Conservation (phyloP, 2,329 filamentous ascomycete genomes). For the Microdochium paspali region DNA sequence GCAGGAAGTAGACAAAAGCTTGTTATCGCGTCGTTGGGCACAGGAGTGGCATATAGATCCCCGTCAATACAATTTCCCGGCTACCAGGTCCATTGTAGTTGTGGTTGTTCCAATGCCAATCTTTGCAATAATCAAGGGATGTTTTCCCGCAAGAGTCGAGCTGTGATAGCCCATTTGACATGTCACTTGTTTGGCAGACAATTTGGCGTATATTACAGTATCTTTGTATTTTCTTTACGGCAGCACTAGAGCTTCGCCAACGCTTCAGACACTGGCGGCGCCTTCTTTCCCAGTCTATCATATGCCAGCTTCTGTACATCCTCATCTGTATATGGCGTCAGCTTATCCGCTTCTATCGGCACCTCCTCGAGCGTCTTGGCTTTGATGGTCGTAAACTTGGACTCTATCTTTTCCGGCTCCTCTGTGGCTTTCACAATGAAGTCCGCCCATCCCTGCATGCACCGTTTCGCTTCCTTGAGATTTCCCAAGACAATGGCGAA, state of each 20-base stretch:
- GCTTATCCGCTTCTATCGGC: slow-evolving; percentile 27
- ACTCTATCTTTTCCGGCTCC: slow-evolving; percentile 20
- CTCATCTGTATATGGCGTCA: slow-evolving; percentile 33
- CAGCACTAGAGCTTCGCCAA: slow-evolving; percentile 9
- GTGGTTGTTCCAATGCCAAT: too few species aligned
- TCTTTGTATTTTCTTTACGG: slow-evolving; percentile 7
- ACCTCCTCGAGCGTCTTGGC: slow-evolving; percentile 42
- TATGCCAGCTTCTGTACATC: slow-evolving; percentile 30
- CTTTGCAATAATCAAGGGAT: too few species aligned
- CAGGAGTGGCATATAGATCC: too few species aligned
- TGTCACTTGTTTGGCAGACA: too few species aligned
- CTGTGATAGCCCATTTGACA: too few species aligned
- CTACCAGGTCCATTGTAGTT: too few species aligned
- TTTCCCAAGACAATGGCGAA: slow-evolving; percentile 51
- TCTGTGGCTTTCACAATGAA: slow-evolving; percentile 41
- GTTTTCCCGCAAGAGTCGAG: too few species aligned
- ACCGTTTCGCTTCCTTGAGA: slow-evolving; percentile 35
- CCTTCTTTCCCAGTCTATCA: slow-evolving; percentile 13
- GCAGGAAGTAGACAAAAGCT: too few species aligned
- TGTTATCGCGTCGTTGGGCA: too few species aligned
- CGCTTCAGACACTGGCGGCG: slow-evolving; percentile 6
- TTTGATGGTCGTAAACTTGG: slow-evolving; percentile 34
- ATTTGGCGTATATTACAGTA: background rate
- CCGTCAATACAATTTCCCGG: too few species aligned
- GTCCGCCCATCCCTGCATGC: slow-evolving; percentile 42